Percentiles rank a stretch among this genome's conserved stretches.
Conservation (phyloP, 805 yeast species). For the Nakazawaea holstii region DNA sequence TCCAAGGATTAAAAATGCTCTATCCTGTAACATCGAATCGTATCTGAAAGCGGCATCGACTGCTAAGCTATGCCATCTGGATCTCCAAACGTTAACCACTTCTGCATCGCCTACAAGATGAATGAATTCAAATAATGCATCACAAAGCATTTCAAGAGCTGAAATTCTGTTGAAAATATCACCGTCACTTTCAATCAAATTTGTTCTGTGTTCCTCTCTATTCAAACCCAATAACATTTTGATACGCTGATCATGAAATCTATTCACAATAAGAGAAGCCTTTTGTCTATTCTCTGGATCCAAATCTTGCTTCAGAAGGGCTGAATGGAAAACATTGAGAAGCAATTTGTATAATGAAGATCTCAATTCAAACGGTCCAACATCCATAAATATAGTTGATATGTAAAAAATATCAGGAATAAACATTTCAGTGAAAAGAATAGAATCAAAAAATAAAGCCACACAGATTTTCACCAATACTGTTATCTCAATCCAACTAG, state of each 20-base stretch:
- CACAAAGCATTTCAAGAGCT: slow-evolving; percentile 56
- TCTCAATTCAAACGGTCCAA: slow-evolving; percentile 51
- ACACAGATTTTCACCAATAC: slow-evolving; percentile 61
- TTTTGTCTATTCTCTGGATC: slow-evolving; percentile 30
- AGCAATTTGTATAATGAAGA: slow-evolving; percentile 53
- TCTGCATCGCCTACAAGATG: slow-evolving; percentile 39
- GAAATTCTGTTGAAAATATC: slow-evolving; percentile 35
- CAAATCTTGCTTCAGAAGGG: slow-evolving; percentile 51
- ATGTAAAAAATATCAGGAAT: slow-evolving; percentile 69
- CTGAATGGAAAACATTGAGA: slow-evolving; percentile 65
- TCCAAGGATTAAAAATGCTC: slow-evolving; percentile 68
- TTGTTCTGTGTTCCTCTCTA: slow-evolving; percentile 38
- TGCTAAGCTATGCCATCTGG: slow-evolving; percentile 61
- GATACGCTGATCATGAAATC: slow-evolving; percentile 56
- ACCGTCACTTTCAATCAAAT: slow-evolving; percentile 25
- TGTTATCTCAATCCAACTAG: slow-evolving; percentile 66
- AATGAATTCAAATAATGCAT: slow-evolving; percentile 46
- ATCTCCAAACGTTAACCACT: slow-evolving; percentile 50
- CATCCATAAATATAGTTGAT: slow-evolving; percentile 55
- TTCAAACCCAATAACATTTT: slow-evolving; percentile 67
- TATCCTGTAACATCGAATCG: slow-evolving; percentile 55
- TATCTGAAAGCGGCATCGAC: slow-evolving; percentile 55
- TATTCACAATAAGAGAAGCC: slow-evolving; percentile 42
- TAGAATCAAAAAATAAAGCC: slow-evolving; percentile 66
- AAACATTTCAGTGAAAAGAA: slow-evolving; percentile 53